These are phyloP conservation scores for Pueraria montana DNA, from an alignment of 306 rosid genomes.

Conservation along the genomic window DNA sequence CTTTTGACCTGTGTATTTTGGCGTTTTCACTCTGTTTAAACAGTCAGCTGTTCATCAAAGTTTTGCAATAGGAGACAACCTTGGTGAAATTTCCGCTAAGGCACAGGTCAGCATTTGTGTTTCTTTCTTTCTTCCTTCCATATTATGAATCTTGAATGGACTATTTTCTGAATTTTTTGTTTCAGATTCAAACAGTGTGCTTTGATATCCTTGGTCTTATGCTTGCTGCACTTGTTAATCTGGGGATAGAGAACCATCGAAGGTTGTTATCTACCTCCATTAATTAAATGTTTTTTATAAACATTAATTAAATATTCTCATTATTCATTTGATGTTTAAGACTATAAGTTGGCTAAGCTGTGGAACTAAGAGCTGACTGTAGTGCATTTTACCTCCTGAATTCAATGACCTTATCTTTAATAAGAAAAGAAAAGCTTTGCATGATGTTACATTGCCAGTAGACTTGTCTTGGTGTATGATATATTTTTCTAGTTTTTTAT, in stretches of 20 bases:
- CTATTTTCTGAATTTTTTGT: slow-evolving; percentile 30
- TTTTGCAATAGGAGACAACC: slow-evolving; percentile 88
- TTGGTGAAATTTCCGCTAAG: slow-evolving; percentile 95
- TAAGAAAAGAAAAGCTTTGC: not conserved
- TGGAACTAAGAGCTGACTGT: slow-evolving; percentile 14
- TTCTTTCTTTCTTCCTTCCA: not conserved
- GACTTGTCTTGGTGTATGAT: slow-evolving; percentile 5
- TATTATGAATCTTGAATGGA: not conserved
- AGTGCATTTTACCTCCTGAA: slow-evolving; percentile 7
- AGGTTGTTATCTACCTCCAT: slow-evolving; percentile 62
- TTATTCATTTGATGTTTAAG: slow-evolving; percentile 12
- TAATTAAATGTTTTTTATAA: not conserved
- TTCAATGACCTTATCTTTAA: slow-evolving; percentile 1
- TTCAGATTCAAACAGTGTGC: slow-evolving; percentile 97
- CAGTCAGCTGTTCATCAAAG: slow-evolving; percentile 95
- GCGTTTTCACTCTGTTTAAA: slow-evolving; percentile 43
- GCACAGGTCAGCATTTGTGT: slow-evolving; percentile 70
- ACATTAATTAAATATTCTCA: not conserved
- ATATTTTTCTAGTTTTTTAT: slow-evolving; percentile 26
- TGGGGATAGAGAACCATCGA: slow-evolving; percentile 63
- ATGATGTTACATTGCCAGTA: slow-evolving; percentile 3
- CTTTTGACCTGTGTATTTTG: slow-evolving; percentile 39
- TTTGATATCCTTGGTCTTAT: slow-evolving; percentile 91
- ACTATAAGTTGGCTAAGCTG: slow-evolving; percentile 15
- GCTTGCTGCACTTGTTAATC: slow-evolving; percentile 79